Percentiles rank a stretch among this genome's conserved stretches.
phyloP scores from a whole-genome alignment of 352 stramenopile genomes.

The Phytophthora parvispora region DNA sequence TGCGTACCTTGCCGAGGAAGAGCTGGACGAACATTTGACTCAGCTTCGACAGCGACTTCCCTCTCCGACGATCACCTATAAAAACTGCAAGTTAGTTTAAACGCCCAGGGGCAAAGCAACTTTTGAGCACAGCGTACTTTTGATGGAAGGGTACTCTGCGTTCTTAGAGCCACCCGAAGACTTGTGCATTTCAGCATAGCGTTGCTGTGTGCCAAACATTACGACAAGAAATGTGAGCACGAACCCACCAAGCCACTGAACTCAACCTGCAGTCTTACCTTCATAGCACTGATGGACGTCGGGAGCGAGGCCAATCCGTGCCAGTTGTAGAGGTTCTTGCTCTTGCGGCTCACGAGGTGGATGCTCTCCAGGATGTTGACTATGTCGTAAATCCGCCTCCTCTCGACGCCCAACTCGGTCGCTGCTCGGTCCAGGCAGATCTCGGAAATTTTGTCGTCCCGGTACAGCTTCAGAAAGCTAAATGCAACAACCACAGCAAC shows the following conservation, averaged over 20 bases:
- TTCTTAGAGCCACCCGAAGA: conserved; percentile 26
- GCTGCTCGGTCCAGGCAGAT: conserved; percentile 83
- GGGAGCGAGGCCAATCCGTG: conserved; percentile 79
- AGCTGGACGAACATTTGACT: conserved; percentile 97
- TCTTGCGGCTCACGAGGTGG: conserved; percentile 95
- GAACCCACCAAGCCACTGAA: background rate
- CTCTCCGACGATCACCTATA: conserved; percentile 64
- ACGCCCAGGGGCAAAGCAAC: background rate
- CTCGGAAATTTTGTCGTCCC: conserved; percentile 71
- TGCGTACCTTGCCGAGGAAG: conserved; percentile 90
- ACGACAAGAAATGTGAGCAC: background rate
- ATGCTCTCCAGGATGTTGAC: conserved; percentile 99
- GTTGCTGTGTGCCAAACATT: too few relatives aligned
- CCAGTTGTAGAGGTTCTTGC: conserved; percentile 98
- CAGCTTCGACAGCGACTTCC: conserved; percentile 92
- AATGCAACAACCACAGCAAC: background rate
- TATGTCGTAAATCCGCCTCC: conserved; percentile 98
- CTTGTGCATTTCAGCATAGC: conserved; percentile 55
- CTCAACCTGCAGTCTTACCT: conserved; percentile 37
- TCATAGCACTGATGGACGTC: conserved; percentile 77
- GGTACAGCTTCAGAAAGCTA: conserved; percentile 87
- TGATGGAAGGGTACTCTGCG: conserved; percentile 64
- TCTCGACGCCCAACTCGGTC: conserved; percentile 88
- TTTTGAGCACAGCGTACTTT: conserved; percentile 48
- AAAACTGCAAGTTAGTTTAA: conserved; percentile 1